Conservation (phyloP, 257 asterid genomes). For the Solanum appendiculatum region DNA sequence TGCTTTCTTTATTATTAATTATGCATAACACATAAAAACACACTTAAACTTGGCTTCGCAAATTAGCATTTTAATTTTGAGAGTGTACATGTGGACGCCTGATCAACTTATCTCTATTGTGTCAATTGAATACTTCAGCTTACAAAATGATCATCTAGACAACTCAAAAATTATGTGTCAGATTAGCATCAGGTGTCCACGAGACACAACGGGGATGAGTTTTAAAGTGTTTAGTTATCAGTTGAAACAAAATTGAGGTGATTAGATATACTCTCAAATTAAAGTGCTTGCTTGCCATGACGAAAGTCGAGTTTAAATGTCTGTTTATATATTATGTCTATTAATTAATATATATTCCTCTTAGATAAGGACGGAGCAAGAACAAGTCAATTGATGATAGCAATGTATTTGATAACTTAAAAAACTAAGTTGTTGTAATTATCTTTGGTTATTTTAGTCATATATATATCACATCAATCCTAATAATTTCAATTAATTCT, state of each 20-base stretch:
- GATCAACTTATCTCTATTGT: no score
- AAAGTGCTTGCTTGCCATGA: no score
- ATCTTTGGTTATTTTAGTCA: background rate
- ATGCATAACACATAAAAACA: background rate
- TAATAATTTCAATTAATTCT: background rate
- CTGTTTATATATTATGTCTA: no score
- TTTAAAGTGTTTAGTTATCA: no score
- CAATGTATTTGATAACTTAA: background rate
- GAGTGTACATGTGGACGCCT: no score
- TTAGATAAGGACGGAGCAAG: background rate
- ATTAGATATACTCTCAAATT: no score
- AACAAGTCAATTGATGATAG: background rate
- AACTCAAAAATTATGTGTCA: no score
- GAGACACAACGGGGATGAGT: accelerated
- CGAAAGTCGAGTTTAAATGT: no score
- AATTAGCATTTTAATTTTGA: no score
- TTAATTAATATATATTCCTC: background rate
- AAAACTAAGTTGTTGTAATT: background rate
- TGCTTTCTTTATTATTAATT: background rate
- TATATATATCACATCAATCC: background rate
- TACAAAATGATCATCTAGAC: no score
- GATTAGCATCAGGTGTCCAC: accelerated
- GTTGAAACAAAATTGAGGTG: accelerated
- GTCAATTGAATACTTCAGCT: background rate
- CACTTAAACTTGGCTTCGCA: no score